These are phyloP conservation scores for Takakia lepidozioides DNA, from an alignment of 225 moss, liverwort and hornwort species.

Conservation along the genomic window DNA sequence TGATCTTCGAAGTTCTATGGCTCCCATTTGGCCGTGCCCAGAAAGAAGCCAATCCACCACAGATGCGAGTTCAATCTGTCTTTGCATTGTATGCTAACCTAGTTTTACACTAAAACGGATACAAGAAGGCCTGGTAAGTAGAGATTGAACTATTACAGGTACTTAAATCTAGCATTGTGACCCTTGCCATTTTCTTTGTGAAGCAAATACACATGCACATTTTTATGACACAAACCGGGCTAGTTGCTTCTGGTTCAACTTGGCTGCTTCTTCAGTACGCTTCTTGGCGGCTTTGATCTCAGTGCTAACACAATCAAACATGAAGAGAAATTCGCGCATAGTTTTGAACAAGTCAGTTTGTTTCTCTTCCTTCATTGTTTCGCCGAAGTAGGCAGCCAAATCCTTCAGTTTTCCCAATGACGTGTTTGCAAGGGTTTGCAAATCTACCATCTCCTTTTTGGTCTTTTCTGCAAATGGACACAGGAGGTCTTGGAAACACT, in stretches of 20 bases:
- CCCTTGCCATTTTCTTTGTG: no score
- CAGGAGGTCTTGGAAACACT: slow-evolving; percentile 35
- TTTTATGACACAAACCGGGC: slow-evolving; percentile 1
- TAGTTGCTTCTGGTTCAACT: slow-evolving; percentile 8
- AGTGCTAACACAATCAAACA: slow-evolving; percentile 75
- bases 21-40: no score
- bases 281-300: slow-evolving; percentile 42
- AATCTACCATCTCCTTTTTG: slow-evolving; percentile 22
- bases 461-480: slow-evolving; percentile 36
- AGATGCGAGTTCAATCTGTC: no score
- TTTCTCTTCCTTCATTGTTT: slow-evolving; percentile 44
- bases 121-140: no score
- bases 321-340: slow-evolving; percentile 75
- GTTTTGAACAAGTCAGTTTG: slow-evolving; percentile 66
- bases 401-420: slow-evolving; percentile 53
- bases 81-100: no score
- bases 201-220: background rate
- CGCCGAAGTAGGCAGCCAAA: slow-evolving; percentile 72
- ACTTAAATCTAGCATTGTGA: no score
- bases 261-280: slow-evolving; percentile 18
- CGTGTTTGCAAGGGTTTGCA: slow-evolving; percentile 18
- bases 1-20: no score
- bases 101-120: no score
- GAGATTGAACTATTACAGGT: no score
- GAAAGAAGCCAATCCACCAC: no score